These are phyloP conservation scores for Saturnispora ahearnii DNA, from an alignment of 805 yeast species.

Conservation along the genomic window DNA sequence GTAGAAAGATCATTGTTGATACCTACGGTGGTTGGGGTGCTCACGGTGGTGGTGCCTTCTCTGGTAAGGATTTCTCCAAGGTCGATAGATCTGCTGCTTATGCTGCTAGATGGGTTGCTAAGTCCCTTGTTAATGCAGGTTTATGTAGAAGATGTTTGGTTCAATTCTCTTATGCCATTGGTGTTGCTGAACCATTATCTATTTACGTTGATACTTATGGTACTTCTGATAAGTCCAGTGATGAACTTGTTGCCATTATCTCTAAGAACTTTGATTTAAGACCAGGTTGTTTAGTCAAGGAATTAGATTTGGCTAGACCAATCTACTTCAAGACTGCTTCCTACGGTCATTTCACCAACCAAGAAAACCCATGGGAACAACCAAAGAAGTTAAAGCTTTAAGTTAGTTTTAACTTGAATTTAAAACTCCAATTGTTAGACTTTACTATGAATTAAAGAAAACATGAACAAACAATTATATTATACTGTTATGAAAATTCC, in stretches of 20 bases:
- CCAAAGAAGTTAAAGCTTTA: conserved; percentile 71
- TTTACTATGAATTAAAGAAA: not conserved
- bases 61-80: conserved; percentile 99
- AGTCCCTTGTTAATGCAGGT: conserved; percentile 91
- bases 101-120: conserved; percentile 99
- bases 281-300: conserved; percentile 98
- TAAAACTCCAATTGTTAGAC: not conserved
- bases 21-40: conserved; percentile 99
- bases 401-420: conserved; percentile 11
- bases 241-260: conserved; percentile 85
- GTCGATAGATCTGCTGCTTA: conserved; percentile 99
- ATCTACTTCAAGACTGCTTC: conserved; percentile 98
- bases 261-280: conserved; percentile 94
- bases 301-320: conserved; percentile 97
- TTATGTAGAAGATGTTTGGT: conserved; percentile 95
- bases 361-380: conserved; percentile 97
- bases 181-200: conserved; percentile 99
- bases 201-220: conserved; percentile 98
- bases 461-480: not conserved
- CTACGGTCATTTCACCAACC: conserved; percentile 99
- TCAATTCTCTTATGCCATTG: conserved; percentile 98
- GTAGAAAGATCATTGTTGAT: conserved; percentile 98
- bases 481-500: conserved; percentile 5
- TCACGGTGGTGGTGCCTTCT: conserved; percentile 99
- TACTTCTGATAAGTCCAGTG: conserved; percentile 83